Conservation (phyloP, 306 rosid genomes). For the Luffa aegyptiaca region DNA sequence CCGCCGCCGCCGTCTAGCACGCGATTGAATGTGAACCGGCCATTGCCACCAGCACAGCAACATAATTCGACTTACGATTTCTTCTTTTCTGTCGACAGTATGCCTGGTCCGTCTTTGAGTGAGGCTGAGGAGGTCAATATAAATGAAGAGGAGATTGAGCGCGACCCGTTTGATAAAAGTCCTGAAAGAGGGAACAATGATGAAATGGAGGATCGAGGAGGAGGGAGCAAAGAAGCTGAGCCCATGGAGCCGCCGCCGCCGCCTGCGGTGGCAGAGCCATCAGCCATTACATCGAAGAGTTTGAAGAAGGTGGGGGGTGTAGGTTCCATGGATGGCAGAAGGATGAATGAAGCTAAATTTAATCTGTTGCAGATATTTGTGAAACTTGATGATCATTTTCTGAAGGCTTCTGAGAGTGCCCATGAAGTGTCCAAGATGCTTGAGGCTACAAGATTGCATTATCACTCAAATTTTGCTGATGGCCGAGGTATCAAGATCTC, state of each 20-base stretch:
- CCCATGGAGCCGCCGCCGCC: slow-evolving; percentile 8
- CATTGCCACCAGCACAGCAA: slow-evolving; percentile 16
- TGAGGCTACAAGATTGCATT: slow-evolving; percentile 78
- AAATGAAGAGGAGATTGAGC: slow-evolving; percentile 21
- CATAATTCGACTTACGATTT: slow-evolving; percentile 43
- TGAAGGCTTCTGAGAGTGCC: slow-evolving; percentile 84
- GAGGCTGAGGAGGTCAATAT: slow-evolving; percentile 27
- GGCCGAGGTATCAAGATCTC: slow-evolving; percentile 44
- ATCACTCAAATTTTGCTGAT: slow-evolving; percentile 96
- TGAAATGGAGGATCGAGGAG: background rate
- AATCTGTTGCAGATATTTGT: slow-evolving; percentile 40
- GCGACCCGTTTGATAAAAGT: slow-evolving; percentile 26
- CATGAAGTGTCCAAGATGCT: slow-evolving; percentile 94
- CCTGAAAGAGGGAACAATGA: slow-evolving; percentile 25
- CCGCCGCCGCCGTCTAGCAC: slow-evolving; percentile 22
- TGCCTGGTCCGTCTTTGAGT: slow-evolving; percentile 39
- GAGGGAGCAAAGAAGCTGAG: slow-evolving; percentile 5
- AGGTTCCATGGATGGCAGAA: slow-evolving; percentile 33
- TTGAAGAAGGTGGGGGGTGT: slow-evolving; percentile 23
- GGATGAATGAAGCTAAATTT: slow-evolving; percentile 21
- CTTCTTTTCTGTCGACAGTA: slow-evolving; percentile 45
- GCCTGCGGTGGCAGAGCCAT: slow-evolving; percentile 5
- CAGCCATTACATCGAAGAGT: slow-evolving; percentile 7
- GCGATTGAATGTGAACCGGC: slow-evolving; percentile 10
- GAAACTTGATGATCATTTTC: slow-evolving; percentile 66